These are phyloP conservation scores for Pseudogymnoascus sp. DNA, from an alignment of 2,329 filamentous ascomycete species.

Conservation along the genomic window DNA sequence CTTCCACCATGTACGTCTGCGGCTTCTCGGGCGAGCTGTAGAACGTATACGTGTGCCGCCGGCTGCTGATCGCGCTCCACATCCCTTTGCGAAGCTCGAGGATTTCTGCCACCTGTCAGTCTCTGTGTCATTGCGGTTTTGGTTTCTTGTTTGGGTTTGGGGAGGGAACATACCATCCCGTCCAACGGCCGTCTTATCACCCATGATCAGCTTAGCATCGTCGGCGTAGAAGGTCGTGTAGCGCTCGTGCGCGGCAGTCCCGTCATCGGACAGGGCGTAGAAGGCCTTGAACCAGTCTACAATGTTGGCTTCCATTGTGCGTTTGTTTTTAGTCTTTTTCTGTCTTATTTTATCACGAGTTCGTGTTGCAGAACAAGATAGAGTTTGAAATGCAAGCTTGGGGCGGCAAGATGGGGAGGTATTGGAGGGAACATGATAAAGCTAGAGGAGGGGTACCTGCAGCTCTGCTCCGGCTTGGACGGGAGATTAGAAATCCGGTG, in stretches of 20 bases:
- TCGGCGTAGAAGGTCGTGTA: slow-evolving; percentile 41
- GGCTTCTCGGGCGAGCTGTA: slow-evolving; percentile 37
- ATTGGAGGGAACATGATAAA: neutral
- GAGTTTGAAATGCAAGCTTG: neutral
- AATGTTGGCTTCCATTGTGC: slow-evolving; percentile 47
- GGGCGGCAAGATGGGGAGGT: neutral
- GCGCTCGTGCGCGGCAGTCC: slow-evolving; percentile 38
- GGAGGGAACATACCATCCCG: slow-evolving; percentile 32
- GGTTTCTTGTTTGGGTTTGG: neutral
- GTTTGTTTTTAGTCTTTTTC: neutral
- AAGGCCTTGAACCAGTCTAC: slow-evolving; percentile 62
- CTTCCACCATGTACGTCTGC: slow-evolving; percentile 46
- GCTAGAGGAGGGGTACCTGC: neutral
- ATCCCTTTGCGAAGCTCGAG: slow-evolving; percentile 41
- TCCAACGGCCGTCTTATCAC: slow-evolving; percentile 37
- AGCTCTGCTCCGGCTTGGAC: neutral
- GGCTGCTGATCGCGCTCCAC: slow-evolving; percentile 43
- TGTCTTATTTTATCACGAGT: neutral
- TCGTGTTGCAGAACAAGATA: neutral
- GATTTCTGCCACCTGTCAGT: slow-evolving; percentile 33
- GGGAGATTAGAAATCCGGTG: neutral
- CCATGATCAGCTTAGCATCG: slow-evolving; percentile 45
- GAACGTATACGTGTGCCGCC: slow-evolving; percentile 41
- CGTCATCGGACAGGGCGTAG: slow-evolving; percentile 44
- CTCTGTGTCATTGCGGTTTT: neutral